These are phyloP conservation scores for Epithemia pelagica DNA, from an alignment of 108 stramenopile genomes.

Conservation along the genomic window DNA sequence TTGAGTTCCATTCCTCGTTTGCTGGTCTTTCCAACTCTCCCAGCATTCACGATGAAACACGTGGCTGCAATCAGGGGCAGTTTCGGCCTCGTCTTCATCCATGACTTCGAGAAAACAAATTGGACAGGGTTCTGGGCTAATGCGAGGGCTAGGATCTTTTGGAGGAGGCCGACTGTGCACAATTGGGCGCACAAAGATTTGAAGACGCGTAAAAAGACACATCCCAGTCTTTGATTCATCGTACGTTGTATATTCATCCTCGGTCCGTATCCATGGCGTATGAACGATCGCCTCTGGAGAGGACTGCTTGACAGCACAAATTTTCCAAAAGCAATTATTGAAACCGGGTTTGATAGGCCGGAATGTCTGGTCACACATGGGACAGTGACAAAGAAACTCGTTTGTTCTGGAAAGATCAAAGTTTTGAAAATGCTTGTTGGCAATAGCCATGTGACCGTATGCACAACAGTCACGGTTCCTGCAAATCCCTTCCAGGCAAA, in stretches of 20 bases:
- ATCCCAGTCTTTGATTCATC: constrained; percentile 2
- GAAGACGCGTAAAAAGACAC: constrained; percentile 1
- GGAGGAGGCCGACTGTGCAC: neutral
- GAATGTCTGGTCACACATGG: neutral
- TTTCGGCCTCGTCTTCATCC: neutral
- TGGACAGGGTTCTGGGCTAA: too few relatives aligned
- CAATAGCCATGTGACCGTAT: neutral
- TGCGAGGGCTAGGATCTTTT: neutral
- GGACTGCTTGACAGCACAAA: constrained; percentile 1
- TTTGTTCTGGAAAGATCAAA: neutral
- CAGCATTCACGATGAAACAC: neutral
- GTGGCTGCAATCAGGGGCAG: neutral
- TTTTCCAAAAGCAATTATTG: constrained; percentile 12
- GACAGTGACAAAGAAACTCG: neutral
- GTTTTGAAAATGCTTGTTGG: neutral
- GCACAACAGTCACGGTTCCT: constrained; percentile 6
- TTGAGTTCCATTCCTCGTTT: too few relatives aligned
- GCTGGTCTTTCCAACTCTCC: neutral
- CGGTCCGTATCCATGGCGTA: neutral
- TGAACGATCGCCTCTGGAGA: neutral
- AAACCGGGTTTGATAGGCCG: constrained; percentile 8
- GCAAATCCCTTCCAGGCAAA: constrained; percentile 3
- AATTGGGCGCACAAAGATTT: constrained; percentile 5
- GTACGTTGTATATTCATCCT: constrained; percentile 3
- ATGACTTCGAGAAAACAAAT: neutral